Evolutionary conservation across 176 grass and related monocot genomes (phyloP), one percentile per base, ranked within the genome.

Genomic region (Bolboschoenus planiculmis): DNA sequence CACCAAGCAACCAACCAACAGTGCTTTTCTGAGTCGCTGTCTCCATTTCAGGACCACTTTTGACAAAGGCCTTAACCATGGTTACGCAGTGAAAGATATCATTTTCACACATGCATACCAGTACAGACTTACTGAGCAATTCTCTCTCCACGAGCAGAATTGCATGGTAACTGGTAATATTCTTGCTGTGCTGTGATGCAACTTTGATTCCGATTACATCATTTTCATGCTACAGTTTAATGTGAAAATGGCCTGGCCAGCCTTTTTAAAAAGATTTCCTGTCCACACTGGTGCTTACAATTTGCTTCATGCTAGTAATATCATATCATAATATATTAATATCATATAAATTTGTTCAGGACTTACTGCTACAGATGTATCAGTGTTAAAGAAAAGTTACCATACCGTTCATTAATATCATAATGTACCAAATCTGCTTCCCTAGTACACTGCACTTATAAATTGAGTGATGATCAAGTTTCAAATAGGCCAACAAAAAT

Each of bases 21-120:
- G 78, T 81, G 78, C 78, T 81, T 81, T 81, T 81, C 51, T 81
- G 78, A 81, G 51, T 61, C 7, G 35, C 18, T 81, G 78, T 81
- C 78, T 81, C 78, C 56, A 40, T 42, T 81, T 58, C 50, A 60
- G 78, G 55, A 81, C 78, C 78, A 81, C 78, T 40, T 61, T 81
- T 60, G 56, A 81, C 51, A 56, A 60, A 50, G 30, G 34, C 40
- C 40, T 74, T 74, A 7, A 74, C n/a, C 70, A 74, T 48, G 26
- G 39, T 74, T 74, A 42, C 5, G 43, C 23, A 26, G 44, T 31
- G 58, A 18, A 59, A 6, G 39, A 40, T 68, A 68, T 77, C 43
- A 77, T 53, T 53, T 77, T 77, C 72, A 77, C 72, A 77, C 72
- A 77, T 77, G 72, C 72, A 62, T 50, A 75, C 23, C 43, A 26